A percentile compares a stretch with the other conserved stretches of the same genome.
These are phyloP conservation scores for Yamadazyma siamensis DNA, from an alignment of 1,139 yeast genomes.

Conservation along the genomic window DNA sequence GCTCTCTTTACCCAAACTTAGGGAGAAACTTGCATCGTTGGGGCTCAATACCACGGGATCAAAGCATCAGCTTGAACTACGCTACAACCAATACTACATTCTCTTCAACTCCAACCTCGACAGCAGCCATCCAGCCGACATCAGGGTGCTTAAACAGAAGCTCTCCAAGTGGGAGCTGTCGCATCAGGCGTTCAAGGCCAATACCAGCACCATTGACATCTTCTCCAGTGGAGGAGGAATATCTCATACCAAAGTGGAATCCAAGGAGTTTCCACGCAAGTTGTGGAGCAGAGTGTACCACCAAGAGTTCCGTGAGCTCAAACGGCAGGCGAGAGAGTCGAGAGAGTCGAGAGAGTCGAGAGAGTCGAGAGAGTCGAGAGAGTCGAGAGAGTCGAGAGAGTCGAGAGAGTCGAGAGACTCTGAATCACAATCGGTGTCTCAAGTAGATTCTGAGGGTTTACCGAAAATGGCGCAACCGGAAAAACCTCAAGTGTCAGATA, in stretches of 20 bases:
- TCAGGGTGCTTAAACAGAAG: conserved; percentile 49
- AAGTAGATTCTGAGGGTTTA: no score
- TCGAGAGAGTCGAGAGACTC: no score
- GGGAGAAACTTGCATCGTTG: conserved; percentile 52
- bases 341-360: background rate
- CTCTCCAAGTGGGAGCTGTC: conserved; percentile 69
- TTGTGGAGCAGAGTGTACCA: conserved; percentile 52
- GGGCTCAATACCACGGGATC: conserved; percentile 64
- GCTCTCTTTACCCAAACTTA: conserved; percentile 57
- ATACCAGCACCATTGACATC: conserved; percentile 15
- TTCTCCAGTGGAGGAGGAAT: conserved; percentile 20
- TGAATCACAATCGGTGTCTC: no score
- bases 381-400: no score
- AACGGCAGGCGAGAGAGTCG: conserved; percentile 41
- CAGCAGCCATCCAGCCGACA: conserved; percentile 62
- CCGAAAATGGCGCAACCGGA: no score
- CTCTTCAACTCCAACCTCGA: conserved; percentile 84
- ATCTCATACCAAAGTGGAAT: conserved; percentile 28
- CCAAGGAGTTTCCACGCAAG: conserved; percentile 38
- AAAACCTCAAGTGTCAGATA: no score
- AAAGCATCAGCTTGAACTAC: conserved; percentile 57
- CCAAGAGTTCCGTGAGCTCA: conserved; percentile 50
- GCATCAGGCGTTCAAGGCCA: conserved; percentile 30
- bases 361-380: conserved; percentile 8
- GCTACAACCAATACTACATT: conserved; percentile 78